Base-by-base conservation (phyloP, 805 yeast genomes). In the Monosporozyma yasuniensis region DNA sequence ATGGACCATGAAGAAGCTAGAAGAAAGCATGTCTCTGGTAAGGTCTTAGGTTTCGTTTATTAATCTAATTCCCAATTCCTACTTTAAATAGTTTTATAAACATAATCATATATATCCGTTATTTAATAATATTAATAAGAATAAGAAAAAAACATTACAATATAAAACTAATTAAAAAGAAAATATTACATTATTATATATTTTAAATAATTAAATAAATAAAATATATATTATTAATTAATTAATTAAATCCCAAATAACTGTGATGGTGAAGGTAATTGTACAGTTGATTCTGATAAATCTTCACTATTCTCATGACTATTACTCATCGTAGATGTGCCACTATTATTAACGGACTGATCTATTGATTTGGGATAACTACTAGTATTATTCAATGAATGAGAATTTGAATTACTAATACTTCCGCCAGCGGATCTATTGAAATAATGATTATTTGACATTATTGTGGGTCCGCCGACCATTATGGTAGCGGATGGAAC, bases 1-100 rank as follows among this genome's bases (percentile, higher is more conserved):
- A 89, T 90, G 96, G 98, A 91, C 81, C 98, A 90, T 79, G 97
- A 91, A 81, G 97, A 91, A 81, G 98, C 98, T 69, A 87, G 96
- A 84, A 86, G 97, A 83, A 91, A 91, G 86, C 97, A 90, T 78
- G 97, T 90, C 64, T 87, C 97, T 63, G 98, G 98, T 75, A 90
- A 90, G 81, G 85, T 90, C 74, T 83, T 90, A 71, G 98, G 98
- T 72, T 90, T 87, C 79, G 96, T 90, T 59, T 90, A 90, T 83
- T 90, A 84, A 66, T 27, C 47, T n/a, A 42, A 16, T 8, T 14
- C 11, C 4, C 37, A 9, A 16, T 34, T 21, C 21, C 22, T 6
- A 35, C 12, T 19, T n/a, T 34, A 34, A n/a, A 34, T 34, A 35
- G 39, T 22, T 4, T 41, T 12, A 22, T 41, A 18, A 25, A 5